phyloP scores from a whole-genome alignment of 441 rosid genomes.

The Mallotus japonicus region DNA sequence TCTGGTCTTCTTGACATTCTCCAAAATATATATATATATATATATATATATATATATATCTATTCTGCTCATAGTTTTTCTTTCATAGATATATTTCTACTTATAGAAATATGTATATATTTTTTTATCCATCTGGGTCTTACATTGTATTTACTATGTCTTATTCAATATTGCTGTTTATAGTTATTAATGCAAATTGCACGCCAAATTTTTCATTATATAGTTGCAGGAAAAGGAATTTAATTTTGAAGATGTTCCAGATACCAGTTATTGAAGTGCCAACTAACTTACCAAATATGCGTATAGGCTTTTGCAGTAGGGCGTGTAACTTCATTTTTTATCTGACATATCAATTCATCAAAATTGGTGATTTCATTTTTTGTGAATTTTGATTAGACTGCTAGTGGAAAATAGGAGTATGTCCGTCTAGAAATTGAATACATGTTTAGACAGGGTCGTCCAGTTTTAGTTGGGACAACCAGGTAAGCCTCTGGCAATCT shows the following conservation, averaged over 20 bases:
- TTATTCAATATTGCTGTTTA: not conserved
- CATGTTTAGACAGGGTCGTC: slow-evolving; percentile 94
- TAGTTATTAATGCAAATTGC: not conserved
- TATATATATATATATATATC: no score
- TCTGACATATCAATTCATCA: not conserved
- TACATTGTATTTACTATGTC: not conserved
- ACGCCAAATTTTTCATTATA: slow-evolving; percentile 17
- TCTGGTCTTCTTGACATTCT: no score
- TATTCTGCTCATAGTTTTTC: no score
- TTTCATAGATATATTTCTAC: no score
- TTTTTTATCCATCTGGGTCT: not conserved
- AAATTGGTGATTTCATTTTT: slow-evolving; percentile 7
- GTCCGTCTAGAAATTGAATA: no score
- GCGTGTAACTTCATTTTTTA: slow-evolving; percentile 8
- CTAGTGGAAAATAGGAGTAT: slow-evolving; percentile 97
- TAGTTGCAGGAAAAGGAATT: slow-evolving; percentile 85
- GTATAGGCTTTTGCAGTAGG: slow-evolving; percentile 93
- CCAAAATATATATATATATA: no score
- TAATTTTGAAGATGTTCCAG: slow-evolving; percentile 76
- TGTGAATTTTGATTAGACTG: slow-evolving; percentile 51
- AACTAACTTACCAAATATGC: slow-evolving; percentile 88
- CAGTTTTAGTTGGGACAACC: slow-evolving; percentile 96
- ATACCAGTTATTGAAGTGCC: slow-evolving; percentile 92
- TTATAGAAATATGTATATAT: no score
- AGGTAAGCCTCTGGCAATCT: slow-evolving; percentile 44